phyloP scores from a whole-genome alignment of 1,139 yeast genomes.

The Candida neerlandica region DNA sequence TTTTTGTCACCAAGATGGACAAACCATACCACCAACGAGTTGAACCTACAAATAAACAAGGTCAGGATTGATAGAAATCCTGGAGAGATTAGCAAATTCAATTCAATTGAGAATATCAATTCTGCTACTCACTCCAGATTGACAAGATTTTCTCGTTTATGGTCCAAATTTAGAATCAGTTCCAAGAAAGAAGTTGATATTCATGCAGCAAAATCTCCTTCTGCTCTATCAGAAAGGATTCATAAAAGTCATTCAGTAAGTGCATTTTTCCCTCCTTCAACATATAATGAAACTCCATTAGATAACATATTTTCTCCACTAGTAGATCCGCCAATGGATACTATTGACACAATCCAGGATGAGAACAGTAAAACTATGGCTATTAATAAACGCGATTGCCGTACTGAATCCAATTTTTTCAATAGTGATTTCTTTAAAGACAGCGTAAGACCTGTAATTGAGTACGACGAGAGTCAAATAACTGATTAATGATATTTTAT shows the following conservation, averaged over 20 bases:
- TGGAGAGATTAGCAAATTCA: background rate
- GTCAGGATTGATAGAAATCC: background rate
- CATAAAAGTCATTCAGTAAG: constrained; percentile 8
- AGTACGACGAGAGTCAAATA: constrained; percentile 16
- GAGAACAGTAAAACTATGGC: background rate
- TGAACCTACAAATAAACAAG: background rate
- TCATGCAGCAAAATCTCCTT: background rate
- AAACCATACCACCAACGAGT: constrained; percentile 1
- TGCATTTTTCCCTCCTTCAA: constrained; percentile 10
- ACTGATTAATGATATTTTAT: constrained; percentile 9
- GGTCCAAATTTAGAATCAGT: constrained; percentile 3
- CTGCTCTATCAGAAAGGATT: constrained; percentile 4
- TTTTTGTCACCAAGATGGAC: constrained; percentile 1
- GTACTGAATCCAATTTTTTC: constrained; percentile 10
- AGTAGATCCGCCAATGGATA: constrained; percentile 10
- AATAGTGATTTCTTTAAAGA: constrained; percentile 15
- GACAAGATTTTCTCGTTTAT: background rate
- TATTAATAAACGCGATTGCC: constrained; percentile 3
- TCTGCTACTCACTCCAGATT: background rate
- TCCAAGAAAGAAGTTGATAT: background rate
- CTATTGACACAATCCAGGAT: constrained; percentile 12
- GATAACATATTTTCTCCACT: constrained; percentile 13
- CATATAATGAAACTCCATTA: background rate
- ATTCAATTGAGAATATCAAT: background rate
- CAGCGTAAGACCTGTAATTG: constrained; percentile 11